Percentiles rank a stretch among this genome's conserved stretches.
These are phyloP conservation scores for Emmonsiellopsis sp. DNA, from an alignment of 2,329 filamentous ascomycete species.

Conservation along the genomic window DNA sequence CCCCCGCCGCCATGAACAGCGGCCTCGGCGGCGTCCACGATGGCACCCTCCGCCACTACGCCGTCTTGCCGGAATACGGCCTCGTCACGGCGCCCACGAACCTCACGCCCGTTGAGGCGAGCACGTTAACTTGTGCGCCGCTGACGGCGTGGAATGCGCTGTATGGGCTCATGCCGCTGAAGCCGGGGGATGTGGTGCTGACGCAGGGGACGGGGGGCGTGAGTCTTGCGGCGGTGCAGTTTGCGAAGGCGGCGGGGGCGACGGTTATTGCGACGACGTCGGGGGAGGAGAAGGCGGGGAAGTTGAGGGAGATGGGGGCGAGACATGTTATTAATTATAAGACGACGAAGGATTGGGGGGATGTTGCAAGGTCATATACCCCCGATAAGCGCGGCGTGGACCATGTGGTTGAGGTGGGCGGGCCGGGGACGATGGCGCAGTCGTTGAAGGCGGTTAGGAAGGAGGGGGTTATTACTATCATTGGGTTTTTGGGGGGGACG, in stretches of 20 bases:
- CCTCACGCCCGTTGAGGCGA: slow-evolving; percentile 45
- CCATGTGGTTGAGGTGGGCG: slow-evolving; percentile 58
- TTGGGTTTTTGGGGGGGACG: slow-evolving; percentile 48
- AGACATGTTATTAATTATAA: slow-evolving; percentile 55
- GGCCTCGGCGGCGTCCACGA: slow-evolving; percentile 61
- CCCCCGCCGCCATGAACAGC: slow-evolving; percentile 31
- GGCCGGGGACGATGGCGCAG: slow-evolving; percentile 51
- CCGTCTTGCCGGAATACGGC: slow-evolving; percentile 58
- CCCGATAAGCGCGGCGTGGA: slow-evolving; percentile 49
- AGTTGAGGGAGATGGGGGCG: slow-evolving; percentile 49
- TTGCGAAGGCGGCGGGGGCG: slow-evolving; percentile 44
- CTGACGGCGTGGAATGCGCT: slow-evolving; percentile 60
- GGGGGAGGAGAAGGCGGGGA: slow-evolving; percentile 45
- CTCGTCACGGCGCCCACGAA: slow-evolving; percentile 55
- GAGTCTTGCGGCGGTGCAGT: slow-evolving; percentile 26
- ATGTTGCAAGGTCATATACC: slow-evolving; percentile 43
- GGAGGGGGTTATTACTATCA: slow-evolving; percentile 48
- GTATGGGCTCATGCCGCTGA: slow-evolving; percentile 46
- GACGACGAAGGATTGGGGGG: slow-evolving; percentile 50
- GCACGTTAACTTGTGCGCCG: slow-evolving; percentile 52
- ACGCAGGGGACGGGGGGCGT: slow-evolving; percentile 56
- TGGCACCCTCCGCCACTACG: slow-evolving; percentile 60
- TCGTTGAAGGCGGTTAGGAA: slow-evolving; percentile 45
- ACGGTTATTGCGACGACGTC: slow-evolving; percentile 53
- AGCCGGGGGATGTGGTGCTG: slow-evolving; percentile 48